phyloP scores from a whole-genome alignment of 2,329 filamentous ascomycete genomes.

The Aurifilum marmelostoma region DNA sequence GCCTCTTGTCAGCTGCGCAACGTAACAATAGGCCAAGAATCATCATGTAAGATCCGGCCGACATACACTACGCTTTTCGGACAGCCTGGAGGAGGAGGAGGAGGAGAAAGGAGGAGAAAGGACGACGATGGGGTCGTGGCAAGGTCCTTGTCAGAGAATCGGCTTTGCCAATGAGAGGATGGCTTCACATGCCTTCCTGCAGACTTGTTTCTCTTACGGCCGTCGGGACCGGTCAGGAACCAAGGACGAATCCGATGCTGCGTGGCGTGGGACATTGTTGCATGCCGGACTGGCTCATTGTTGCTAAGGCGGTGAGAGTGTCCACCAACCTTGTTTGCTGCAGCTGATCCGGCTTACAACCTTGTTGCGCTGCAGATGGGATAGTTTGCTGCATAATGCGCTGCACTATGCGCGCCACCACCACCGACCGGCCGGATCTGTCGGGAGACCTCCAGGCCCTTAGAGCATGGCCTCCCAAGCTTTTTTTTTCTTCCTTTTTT shows the following conservation, averaged over 20 bases:
- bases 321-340: background rate
- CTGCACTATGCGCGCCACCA: slow-evolving; percentile 6
- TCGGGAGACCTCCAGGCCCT: background rate
- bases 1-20: background rate
- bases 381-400: background rate
- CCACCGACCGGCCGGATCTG: background rate
- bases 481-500: no score
- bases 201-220: background rate
- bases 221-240: background rate
- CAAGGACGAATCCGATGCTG: background rate
- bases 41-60: background rate
- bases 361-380: background rate
- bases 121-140: no score
- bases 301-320: slow-evolving; percentile 10
- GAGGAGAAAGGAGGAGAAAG: no score
- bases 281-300: slow-evolving; percentile 6
- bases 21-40: background rate
- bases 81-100: background rate
- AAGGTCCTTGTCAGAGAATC: no score
- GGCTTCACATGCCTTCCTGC: background rate
- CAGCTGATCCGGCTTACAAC: slow-evolving; percentile 2
- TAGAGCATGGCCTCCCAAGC: no score
- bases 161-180: background rate
- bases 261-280: slow-evolving; percentile 20
- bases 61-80: background rate